Conservation (phyloP, 148 eudicot genomes). For the Polygonum aviculare region DNA sequence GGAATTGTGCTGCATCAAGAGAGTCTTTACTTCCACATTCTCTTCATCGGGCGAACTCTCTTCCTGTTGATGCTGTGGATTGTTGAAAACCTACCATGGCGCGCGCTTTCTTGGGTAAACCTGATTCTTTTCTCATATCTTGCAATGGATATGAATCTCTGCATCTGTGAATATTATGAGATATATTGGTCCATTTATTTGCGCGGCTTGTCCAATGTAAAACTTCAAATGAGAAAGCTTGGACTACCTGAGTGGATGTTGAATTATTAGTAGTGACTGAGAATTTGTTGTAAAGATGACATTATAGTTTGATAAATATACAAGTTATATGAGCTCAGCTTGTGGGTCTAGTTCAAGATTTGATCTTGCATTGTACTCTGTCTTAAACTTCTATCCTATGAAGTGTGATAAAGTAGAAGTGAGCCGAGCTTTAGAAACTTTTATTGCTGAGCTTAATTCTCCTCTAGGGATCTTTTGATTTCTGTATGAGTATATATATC, state of each 20-base stretch:
- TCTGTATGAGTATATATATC: too few relatives aligned
- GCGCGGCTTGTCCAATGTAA: constrained; percentile 15
- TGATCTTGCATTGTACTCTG: neutral
- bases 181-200: neutral
- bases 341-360: neutral
- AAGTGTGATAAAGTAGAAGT: too few relatives aligned
- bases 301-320: neutral
- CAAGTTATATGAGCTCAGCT: neutral
- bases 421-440: too few relatives aligned
- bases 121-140: neutral
- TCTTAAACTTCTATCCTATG: neutral
- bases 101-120: neutral
- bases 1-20: constrained; percentile 16
- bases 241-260: neutral
- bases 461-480: too few relatives aligned
- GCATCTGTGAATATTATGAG: constrained; percentile 7
- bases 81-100: constrained; percentile 17
- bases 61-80: constrained; percentile 69
- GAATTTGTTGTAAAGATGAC: constrained; percentile 8
- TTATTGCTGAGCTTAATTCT: too few relatives aligned
- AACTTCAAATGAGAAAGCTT: constrained; percentile 9
- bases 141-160: neutral
- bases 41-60: constrained; percentile 68
- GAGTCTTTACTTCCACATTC: constrained; percentile 42
- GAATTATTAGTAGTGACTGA: constrained; percentile 6